phyloP scores from a whole-genome alignment of 164 flowering plant species.

The Piper longum region DNA sequence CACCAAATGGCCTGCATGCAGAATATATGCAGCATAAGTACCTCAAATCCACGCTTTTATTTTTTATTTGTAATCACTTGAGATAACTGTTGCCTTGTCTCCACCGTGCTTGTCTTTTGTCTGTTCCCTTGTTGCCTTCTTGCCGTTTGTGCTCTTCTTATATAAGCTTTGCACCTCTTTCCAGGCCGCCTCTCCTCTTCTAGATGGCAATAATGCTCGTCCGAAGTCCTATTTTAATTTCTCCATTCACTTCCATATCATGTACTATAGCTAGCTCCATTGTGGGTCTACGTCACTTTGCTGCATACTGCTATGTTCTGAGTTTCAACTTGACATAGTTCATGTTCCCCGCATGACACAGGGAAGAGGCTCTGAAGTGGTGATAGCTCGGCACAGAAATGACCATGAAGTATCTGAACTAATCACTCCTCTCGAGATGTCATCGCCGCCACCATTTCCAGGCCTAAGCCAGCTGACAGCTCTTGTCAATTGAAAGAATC shows the following conservation, averaged over 20 bases:
- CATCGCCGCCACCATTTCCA: not conserved
- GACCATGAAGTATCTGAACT: not conserved
- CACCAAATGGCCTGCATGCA: constrained; percentile 3
- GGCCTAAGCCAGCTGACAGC: not conserved
- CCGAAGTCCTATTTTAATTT: not conserved
- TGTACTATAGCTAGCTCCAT: not conserved
- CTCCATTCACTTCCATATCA: not conserved
- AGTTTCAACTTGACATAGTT: not conserved
- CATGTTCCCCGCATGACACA: not conserved
- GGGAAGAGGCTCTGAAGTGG: not conserved
- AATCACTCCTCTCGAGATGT: too few species aligned
- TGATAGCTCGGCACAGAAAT: not conserved
- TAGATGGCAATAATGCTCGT: not conserved
- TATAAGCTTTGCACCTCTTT: not conserved
- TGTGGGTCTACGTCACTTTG: not conserved
- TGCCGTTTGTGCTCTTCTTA: not conserved
- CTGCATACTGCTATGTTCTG: not conserved
- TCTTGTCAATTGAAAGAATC: too few species aligned
- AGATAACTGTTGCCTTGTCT: constrained; percentile 4
- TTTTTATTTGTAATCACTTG: too few species aligned
- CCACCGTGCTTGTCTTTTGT: not conserved
- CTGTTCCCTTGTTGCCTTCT: constrained; percentile 3
- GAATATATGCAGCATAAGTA: not conserved
- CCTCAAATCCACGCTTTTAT: not conserved
- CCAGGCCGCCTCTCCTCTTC: not conserved